Conservation (phyloP, 2,329 filamentous ascomycete genomes). For the Pseudodiploospora longispora region DNA sequence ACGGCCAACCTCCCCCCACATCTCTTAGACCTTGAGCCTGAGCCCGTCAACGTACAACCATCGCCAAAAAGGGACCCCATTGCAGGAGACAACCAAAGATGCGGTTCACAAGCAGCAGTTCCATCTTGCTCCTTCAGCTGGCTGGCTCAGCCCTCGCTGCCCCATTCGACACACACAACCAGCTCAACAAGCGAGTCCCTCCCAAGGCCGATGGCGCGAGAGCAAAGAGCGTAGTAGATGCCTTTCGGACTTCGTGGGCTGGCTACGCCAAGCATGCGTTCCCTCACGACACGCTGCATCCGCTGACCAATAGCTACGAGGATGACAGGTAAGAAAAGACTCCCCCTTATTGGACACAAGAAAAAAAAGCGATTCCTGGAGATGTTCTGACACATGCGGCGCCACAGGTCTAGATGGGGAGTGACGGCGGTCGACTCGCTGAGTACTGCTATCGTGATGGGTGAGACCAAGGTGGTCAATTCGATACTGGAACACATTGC, state of each 20-base stretch:
- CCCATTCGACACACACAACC: not conserved
- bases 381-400: not conserved
- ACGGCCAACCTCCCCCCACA: no score
- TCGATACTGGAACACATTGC: slow-evolving; percentile 64
- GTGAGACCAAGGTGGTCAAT: slow-evolving; percentile 57
- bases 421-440: slow-evolving; percentile 75
- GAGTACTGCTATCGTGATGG: slow-evolving; percentile 72
- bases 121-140: no score
- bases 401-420: slow-evolving; percentile 68
- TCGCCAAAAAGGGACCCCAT: no score
- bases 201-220: slow-evolving; percentile 28
- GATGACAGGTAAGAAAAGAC: slow-evolving; percentile 56
- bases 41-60: no score
- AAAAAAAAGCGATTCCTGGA: not conserved
- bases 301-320: slow-evolving; percentile 53
- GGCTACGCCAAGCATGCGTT: slow-evolving; percentile 69
- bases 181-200: not conserved
- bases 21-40: no score
- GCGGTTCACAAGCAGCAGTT: no score
- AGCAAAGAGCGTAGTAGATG: slow-evolving; percentile 37
- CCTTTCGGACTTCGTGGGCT: slow-evolving; percentile 61
- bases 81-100: no score
- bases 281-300: slow-evolving; percentile 65
- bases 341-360: not conserved
- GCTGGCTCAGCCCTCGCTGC: no score